phyloP scores from a whole-genome alignment of 106 monocot species.

The Allium cepa region DNA sequence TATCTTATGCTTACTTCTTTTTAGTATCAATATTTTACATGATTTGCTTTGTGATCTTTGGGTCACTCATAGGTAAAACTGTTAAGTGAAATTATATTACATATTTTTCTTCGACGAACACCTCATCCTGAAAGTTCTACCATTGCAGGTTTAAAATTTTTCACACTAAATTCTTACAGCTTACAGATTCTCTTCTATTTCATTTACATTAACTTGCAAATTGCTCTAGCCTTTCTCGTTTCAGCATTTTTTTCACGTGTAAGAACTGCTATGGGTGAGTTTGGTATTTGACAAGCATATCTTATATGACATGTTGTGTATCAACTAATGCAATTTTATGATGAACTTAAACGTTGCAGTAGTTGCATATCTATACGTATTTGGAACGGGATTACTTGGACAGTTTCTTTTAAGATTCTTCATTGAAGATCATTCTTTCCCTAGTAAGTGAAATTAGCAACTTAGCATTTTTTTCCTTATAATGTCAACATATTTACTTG shows the following conservation, averaged over 20 bases:
- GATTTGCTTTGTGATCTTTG: conserved; percentile 61
- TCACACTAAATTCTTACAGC: conserved; percentile 62
- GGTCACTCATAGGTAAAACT: conserved; percentile 57
- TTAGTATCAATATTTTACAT: conserved; percentile 48
- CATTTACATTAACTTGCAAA: conserved; percentile 67
- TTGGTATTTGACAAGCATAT: no score
- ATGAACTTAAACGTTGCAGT: conserved; percentile 28
- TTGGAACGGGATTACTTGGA: conserved; percentile 56
- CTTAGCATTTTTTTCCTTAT: neutral
- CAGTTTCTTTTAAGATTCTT: conserved; percentile 26
- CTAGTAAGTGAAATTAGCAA: conserved; percentile 28
- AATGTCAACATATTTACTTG: conserved; percentile 5
- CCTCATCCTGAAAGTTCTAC: no score
- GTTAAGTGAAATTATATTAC: no score
- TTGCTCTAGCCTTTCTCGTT: conserved; percentile 52
- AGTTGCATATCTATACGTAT: conserved; percentile 43
- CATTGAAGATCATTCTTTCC: conserved; percentile 33
- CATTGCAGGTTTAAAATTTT: conserved; percentile 53
- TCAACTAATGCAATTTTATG: no score
- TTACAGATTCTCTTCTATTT: conserved; percentile 76
- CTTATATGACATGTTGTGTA: no score
- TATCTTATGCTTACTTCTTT: conserved; percentile 79
- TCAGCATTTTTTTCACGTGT: conserved; percentile 48
- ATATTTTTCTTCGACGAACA: no score
- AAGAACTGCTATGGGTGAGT: conserved; percentile 55